Conservation (phyloP, 768 basidiomycete species). For the Suillus bovinus region DNA sequence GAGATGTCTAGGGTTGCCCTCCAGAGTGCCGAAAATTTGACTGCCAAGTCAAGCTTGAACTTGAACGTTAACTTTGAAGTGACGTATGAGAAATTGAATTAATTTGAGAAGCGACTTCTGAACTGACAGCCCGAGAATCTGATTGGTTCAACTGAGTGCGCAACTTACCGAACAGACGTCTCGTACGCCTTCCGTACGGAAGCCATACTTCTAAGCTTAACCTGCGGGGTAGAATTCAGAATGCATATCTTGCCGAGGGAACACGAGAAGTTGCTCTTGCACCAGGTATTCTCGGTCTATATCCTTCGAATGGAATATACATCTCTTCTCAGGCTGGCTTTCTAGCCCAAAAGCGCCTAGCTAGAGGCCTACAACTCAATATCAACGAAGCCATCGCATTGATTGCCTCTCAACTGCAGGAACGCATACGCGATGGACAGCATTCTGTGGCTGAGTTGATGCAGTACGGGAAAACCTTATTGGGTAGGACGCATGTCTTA, state of each 20-base stretch:
- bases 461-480: constrained; percentile 85
- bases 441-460: constrained; percentile 89
- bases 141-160: not conserved
- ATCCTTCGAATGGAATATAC: not conserved
- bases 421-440: constrained; percentile 88
- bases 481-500: constrained; percentile 88
- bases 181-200: not conserved
- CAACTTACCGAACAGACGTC: not conserved
- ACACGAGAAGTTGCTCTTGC: constrained; percentile 71
- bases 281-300: constrained; percentile 46
- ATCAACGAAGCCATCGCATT: constrained; percentile 85
- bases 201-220: not conserved
- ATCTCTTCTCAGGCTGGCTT: constrained; percentile 63
- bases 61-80: not conserved
- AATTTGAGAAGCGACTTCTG: not conserved
- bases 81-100: not conserved
- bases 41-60: not conserved
- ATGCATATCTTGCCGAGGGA: constrained; percentile 81
- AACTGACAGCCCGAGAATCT: not conserved
- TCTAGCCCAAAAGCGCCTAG: constrained; percentile 92
- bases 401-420: constrained; percentile 91
- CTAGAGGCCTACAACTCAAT: constrained; percentile 89
- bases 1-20: not conserved
- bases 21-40: not conserved
- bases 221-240: not conserved